Base-by-base conservation (phyloP, 78 protist species). In the Cavenderia fasciculata region DNA sequence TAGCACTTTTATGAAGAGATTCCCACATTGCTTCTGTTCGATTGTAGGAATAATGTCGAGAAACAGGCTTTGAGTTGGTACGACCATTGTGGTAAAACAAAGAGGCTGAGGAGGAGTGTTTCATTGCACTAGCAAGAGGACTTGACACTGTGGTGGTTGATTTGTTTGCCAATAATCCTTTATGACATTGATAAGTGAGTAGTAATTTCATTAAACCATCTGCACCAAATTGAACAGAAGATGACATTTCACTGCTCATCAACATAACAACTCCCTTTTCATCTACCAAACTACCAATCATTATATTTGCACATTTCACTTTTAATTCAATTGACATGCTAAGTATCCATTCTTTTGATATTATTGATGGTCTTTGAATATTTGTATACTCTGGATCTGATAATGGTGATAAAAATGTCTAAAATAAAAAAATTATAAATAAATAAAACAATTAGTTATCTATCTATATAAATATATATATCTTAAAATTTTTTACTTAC, bases 141-240 rank as follows among this genome's bases (percentile, higher is more conserved):
- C n/a, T 4, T 2, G 34, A 38, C 5, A 33, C 21, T 43, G 63
- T 21, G n/a, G 18, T 14, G 2, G 49, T 54, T 54, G 54, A 1
- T 54, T 38, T 49, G 19, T 11, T 43, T 54, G 69, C 82, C 23
- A 82, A 49, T 19, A 68, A 40, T 51, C 90, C 90, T 33, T 57
- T 49, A 29, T 49, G 19, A 43, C 90, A 82, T 0, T 33, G 29
- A 33, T 69, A 82, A 10, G 47, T 78, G 2, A 82, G 25, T 0
- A 82, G 14, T 0, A 82, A 68, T 33, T 82, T 82, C 46, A 68
- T 54, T 12, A 82, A 27, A 31, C 78, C 78, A 27, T 82, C 90
- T 23, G 44, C 14, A 12, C 90, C 90, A 52, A 47, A 43, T 46
- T 65, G 66, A 19, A 47, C 16, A 33, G 52, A 59, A 27, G 56